phyloP scores from a whole-genome alignment of 805 yeast genomes.

The Candida qinlingensis region DNA sequence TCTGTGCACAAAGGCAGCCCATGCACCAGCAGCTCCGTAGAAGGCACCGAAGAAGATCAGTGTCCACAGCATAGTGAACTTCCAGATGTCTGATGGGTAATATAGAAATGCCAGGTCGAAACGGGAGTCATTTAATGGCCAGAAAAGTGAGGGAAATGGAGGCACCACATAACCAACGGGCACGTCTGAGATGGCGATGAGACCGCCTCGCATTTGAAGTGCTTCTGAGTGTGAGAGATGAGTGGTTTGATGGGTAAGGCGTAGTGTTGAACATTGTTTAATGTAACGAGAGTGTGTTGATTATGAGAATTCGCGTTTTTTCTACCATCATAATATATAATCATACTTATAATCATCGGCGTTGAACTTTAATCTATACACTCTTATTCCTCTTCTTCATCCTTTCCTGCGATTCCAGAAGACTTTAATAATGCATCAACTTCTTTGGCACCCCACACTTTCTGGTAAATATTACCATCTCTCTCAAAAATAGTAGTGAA shows the following conservation, averaged over 20 bases:
- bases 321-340: background rate
- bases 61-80: conserved; percentile 78
- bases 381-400: conserved; percentile 38
- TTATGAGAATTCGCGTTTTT: background rate
- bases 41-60: conserved; percentile 59
- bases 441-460: conserved; percentile 76
- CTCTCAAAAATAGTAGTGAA: conserved; percentile 68
- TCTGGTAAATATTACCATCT: conserved; percentile 52
- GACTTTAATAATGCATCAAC: conserved; percentile 69
- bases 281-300: background rate
- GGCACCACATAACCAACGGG: conserved; percentile 86
- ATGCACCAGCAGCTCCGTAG: conserved; percentile 57
- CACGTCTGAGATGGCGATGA: conserved; percentile 41
- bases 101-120: conserved; percentile 53
- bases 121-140: conserved; percentile 49
- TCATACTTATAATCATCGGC: background rate
- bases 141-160: conserved; percentile 69
- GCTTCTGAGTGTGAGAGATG: background rate
- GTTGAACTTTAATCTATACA: background rate
- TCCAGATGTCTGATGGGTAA: conserved; percentile 70
- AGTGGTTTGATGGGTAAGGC: background rate
- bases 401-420: conserved; percentile 60
- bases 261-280: background rate
- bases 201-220: background rate
- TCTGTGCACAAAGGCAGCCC: conserved; percentile 51